Conservation (phyloP, 1,284 basidiomycete species). For the Tilletia setariae region DNA sequence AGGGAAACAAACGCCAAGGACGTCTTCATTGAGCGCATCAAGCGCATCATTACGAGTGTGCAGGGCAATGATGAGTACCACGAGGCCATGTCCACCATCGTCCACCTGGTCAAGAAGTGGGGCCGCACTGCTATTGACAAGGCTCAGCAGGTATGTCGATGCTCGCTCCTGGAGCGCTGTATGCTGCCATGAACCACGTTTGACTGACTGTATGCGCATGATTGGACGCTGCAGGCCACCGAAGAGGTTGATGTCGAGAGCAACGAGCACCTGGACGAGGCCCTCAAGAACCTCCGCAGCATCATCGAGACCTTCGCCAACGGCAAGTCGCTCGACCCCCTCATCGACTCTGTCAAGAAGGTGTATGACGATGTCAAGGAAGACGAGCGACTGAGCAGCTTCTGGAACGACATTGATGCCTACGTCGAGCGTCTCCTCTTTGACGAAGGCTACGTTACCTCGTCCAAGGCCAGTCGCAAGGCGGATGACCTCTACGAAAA, state of each 20-base stretch:
- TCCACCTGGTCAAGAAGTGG: slow-evolving; percentile 58
- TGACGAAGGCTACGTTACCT: slow-evolving; percentile 55
- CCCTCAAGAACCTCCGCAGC: slow-evolving; percentile 55
- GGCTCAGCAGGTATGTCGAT: slow-evolving; percentile 27
- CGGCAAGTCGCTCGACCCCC: slow-evolving; percentile 54
- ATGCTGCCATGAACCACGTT: not conserved
- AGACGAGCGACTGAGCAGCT: slow-evolving; percentile 53
- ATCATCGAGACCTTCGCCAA: slow-evolving; percentile 57
- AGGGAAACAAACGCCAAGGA: slow-evolving; percentile 58
- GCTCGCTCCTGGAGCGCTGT: not conserved
- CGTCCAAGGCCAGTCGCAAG: slow-evolving; percentile 54
- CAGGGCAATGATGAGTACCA: slow-evolving; percentile 56
- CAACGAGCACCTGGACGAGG: slow-evolving; percentile 56
- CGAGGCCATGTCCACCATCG: slow-evolving; percentile 55
- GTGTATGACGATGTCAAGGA: slow-evolving; percentile 55
- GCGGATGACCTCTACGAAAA: slow-evolving; percentile 55
- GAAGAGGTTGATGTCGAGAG: slow-evolving; percentile 55
- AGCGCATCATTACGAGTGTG: slow-evolving; percentile 50
- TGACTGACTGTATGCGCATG: too few relatives aligned
- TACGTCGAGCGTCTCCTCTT: slow-evolving; percentile 54
- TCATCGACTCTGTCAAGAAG: slow-evolving; percentile 54
- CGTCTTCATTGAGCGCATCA: slow-evolving; percentile 56
- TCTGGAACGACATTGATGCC: slow-evolving; percentile 54
- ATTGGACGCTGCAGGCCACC: slow-evolving; percentile 39
- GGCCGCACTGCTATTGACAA: slow-evolving; percentile 55